phyloP scores from a whole-genome alignment of 164 flowering plant species.

The Annona squamosa region DNA sequence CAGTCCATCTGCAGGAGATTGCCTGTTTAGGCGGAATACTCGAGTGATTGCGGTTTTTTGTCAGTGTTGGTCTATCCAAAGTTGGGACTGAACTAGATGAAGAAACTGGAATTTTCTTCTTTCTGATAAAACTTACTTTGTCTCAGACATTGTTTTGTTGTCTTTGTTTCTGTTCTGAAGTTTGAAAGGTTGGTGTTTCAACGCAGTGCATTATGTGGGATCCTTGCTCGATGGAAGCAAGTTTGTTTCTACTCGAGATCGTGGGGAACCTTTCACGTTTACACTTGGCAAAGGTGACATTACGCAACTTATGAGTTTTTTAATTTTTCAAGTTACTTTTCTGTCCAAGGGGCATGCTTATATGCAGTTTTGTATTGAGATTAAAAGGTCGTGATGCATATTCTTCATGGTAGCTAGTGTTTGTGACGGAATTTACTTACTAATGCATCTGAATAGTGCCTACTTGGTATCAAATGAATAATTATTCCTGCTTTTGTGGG shows the following conservation, averaged over 20 bases:
- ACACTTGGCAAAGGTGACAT: slow-evolving; percentile 54
- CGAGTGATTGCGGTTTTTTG: too few relatives aligned
- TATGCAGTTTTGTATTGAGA: not conserved
- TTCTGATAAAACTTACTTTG: not conserved
- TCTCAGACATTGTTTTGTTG: not conserved
- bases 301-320: not conserved
- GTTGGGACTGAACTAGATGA: too few relatives aligned
- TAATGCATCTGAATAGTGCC: not conserved
- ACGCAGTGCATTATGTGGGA: slow-evolving; percentile 58
- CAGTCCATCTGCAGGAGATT: too few relatives aligned
- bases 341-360: not conserved
- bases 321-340: not conserved
- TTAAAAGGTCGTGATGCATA: not conserved
- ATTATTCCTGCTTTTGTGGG: not conserved
- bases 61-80: too few relatives aligned
- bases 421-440: not conserved
- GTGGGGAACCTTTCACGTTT: slow-evolving; percentile 33
- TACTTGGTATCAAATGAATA: not conserved
- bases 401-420: not conserved
- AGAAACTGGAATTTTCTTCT: not conserved
- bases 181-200: not conserved
- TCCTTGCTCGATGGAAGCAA: slow-evolving; percentile 48
- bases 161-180: not conserved
- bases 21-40: too few relatives aligned
- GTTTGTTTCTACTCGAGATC: slow-evolving; percentile 44